These are phyloP conservation scores for Cantharellus cinnabarinus DNA, from an alignment of 768 basidiomycete species.

Conservation along the genomic window DNA sequence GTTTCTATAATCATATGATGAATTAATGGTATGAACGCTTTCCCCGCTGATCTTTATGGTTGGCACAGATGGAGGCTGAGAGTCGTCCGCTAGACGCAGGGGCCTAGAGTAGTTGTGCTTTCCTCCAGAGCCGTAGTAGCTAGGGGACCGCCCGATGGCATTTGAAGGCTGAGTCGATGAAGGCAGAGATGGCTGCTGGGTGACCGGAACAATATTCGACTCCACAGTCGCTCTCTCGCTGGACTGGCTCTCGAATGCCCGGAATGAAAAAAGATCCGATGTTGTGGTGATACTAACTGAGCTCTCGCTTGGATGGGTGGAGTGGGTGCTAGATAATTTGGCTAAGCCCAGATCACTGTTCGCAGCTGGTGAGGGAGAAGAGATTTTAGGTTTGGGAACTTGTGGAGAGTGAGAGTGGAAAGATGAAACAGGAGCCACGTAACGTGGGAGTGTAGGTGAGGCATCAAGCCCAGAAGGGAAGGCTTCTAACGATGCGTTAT, in stretches of 20 bases:
- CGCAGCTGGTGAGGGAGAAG: too few relatives aligned
- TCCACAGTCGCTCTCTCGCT: background rate
- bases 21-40: too few relatives aligned
- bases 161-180: background rate
- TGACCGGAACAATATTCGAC: background rate
- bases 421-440: too few relatives aligned
- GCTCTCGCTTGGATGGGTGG: background rate
- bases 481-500: too few relatives aligned
- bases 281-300: background rate
- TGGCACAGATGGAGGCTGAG: constrained; percentile 27
- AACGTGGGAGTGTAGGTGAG: too few relatives aligned
- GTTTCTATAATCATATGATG: too few relatives aligned
- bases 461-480: too few relatives aligned
- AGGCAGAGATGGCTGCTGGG: background rate
- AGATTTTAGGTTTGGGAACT: too few relatives aligned
- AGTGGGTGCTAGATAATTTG: too few relatives aligned
- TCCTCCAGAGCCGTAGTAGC: background rate
- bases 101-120: background rate
- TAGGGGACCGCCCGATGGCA: background rate
- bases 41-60: too few relatives aligned
- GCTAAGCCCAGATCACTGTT: too few relatives aligned
- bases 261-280: background rate
- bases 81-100: constrained; percentile 10
- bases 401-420: too few relatives aligned
- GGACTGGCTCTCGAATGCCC: background rate